Base-by-base conservation (phyloP, 129 eudicot species). In the Smallanthus sonchifolius region DNA sequence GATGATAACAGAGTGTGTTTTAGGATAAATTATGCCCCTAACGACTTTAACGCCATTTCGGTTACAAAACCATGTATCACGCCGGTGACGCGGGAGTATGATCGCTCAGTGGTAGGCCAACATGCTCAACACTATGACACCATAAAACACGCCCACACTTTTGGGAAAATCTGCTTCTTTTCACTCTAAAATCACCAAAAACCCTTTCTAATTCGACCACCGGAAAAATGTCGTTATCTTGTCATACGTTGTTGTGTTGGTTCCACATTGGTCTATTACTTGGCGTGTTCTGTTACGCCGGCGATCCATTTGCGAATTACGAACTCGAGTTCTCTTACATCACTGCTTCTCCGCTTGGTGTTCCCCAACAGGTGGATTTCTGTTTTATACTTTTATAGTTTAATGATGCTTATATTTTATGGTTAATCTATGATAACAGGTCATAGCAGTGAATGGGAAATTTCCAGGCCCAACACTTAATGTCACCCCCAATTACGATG, bases 281-380 rank as follows among this genome's bases (percentile, higher is more conserved):
- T 5, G 45, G 65, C 40, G 84, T 83, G 2, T 37, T 74, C 57
- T 76, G 89, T 80, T 86, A 72, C 7, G 80, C 81, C 7, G 89
- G 79, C 7, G 98, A 93, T 70, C 95, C 96, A 0, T 75, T 62
- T 67, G 86, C 68, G 2, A 55, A 74, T 36, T 81, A 74, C 30
- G 83, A 83, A 2, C 83, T 94, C 30, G 87, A 83, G 62, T 66
- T 81, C 61, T 88, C 97, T 70, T 94, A 94, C 85, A 85, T 88
- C 30, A 86, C 91, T 67, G 93, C 88, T 52, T 94, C 97, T 82
- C 97, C 98, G 13, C 88, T 90, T 52, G 97, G 97, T 45, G 93
- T 90, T 51, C 91, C 96, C 32, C 98, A 94, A 76, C 91, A 85
- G 97, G 98, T 94, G 34, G 16, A 14, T 54, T 48, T 60, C 6